Evolutionary conservation across 2,329 filamentous ascomycete genomes (phyloP).

Genomic region (Aureobasidium mangrovei): DNA sequence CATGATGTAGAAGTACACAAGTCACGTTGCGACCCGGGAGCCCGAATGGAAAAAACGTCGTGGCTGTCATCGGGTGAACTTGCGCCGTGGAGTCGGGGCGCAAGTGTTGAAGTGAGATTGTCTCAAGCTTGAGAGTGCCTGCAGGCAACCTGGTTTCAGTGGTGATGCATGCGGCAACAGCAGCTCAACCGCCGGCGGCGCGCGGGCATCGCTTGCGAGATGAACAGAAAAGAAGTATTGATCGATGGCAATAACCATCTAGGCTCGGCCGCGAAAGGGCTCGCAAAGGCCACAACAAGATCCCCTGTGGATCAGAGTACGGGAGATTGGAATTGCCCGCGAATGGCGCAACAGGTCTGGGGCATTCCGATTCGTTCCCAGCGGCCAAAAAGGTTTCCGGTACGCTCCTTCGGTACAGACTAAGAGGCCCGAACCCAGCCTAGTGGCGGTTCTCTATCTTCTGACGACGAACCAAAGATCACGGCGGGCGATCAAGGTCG

Average conservation of each 20-base stretch:
- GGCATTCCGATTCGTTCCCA: constrained; percentile 13
- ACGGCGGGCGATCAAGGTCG: constrained; percentile 12
- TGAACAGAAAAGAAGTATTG: neutral
- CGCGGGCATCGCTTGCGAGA: neutral
- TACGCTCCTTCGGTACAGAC: constrained; percentile 12
- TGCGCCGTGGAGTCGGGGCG: constrained; percentile 8
- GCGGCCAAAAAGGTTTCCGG: constrained; percentile 12
- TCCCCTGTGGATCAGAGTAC: constrained; percentile 2
- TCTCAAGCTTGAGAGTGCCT: constrained; percentile 8
- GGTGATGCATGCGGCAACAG: neutral
- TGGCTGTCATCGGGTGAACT: constrained; percentile 8
- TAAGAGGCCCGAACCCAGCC: constrained; percentile 14
- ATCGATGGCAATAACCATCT: neutral
- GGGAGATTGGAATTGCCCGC: neutral
- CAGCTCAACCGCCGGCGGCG: neutral
- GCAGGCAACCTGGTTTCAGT: constrained; percentile 11
- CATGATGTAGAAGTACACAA: neutral
- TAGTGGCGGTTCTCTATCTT: constrained; percentile 14
- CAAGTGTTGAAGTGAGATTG: constrained; percentile 10
- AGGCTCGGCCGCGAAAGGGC: neutral
- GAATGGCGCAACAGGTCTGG: constrained; percentile 10
- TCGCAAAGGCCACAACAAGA: neutral
- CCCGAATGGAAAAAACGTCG: neutral
- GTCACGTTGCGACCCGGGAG: constrained; percentile 2
- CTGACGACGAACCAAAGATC: constrained; percentile 7